phyloP scores from a whole-genome alignment of 2,329 filamentous ascomycete species.

The Fusarium praegraminearum region DNA sequence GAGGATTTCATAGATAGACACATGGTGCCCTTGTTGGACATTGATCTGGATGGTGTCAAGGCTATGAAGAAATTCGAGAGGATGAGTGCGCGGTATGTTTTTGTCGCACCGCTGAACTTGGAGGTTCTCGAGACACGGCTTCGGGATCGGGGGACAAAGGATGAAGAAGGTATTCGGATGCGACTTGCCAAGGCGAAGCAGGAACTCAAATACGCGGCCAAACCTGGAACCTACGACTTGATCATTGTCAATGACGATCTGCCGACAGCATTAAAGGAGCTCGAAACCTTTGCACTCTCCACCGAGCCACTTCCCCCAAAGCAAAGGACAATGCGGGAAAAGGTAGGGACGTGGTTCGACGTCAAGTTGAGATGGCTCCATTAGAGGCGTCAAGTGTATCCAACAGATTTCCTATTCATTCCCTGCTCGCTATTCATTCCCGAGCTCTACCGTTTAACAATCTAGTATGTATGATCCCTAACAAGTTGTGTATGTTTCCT shows the following conservation, averaged over 20 bases:
- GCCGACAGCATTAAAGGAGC: accelerated
- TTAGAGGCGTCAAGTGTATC: neutral
- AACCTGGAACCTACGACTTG: neutral
- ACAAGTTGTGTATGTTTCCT: conserved; percentile 10
- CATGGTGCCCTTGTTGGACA: neutral
- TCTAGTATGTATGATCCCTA: conserved; percentile 17
- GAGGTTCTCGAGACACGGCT: accelerated
- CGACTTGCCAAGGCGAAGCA: neutral
- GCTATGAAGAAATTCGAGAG: neutral
- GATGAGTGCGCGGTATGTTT: neutral
- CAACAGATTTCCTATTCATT: conserved; percentile 1
- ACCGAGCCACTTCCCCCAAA: neutral
- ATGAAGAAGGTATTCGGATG: neutral
- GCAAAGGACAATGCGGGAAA: neutral
- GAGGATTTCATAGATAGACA: accelerated
- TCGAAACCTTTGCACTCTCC: neutral
- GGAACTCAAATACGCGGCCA: neutral
- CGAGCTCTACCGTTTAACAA: conserved; percentile 7
- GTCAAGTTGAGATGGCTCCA: neutral
- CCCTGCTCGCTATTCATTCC: neutral
- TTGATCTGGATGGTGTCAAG: neutral
- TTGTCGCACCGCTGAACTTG: neutral
- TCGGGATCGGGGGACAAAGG: accelerated
- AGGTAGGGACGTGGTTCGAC: neutral
- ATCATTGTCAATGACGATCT: conserved; percentile 1